A percentile compares a stretch with the other conserved stretches of the same genome.
phyloP scores from a whole-genome alignment of 805 yeast genomes.

The Wickerhamiella brachini region DNA sequence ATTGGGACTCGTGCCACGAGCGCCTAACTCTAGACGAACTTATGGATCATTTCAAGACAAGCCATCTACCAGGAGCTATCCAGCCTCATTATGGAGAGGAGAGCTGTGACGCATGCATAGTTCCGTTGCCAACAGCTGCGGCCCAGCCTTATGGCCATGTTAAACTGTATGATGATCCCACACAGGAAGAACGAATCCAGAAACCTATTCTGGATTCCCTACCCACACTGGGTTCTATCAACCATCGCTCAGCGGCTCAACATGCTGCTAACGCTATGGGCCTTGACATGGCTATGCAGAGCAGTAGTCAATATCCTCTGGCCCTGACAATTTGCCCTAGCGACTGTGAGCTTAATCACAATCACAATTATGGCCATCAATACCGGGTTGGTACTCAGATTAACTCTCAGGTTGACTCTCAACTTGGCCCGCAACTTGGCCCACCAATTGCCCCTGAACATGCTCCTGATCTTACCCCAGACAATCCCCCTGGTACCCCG shows the following conservation, averaged over 20 bases:
- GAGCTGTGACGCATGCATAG: neutral
- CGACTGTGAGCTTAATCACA: neutral
- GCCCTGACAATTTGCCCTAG: neutral
- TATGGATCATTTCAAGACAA: constrained; percentile 15
- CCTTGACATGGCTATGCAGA: neutral
- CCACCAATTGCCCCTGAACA: neutral
- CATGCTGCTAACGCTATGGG: neutral
- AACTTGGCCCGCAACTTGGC: too few species aligned
- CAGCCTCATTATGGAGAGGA: constrained; percentile 14
- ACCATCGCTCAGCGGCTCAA: neutral
- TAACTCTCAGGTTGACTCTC: too few species aligned
- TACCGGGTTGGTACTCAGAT: too few species aligned
- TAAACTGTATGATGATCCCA: neutral
- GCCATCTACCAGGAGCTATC: constrained; percentile 20
- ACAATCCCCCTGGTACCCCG: neutral
- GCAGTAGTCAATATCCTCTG: neutral
- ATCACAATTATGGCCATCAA: neutral
- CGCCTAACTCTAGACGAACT: constrained; percentile 18
- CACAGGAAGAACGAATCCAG: neutral
- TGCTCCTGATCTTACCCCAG: neutral
- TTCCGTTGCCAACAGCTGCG: neutral
- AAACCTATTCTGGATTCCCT: neutral
- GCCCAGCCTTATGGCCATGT: neutral
- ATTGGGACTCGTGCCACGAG: constrained; percentile 29
- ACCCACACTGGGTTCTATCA: neutral